These are phyloP conservation scores for Cubamyces lactineus DNA, from an alignment of 768 basidiomycete species.

Conservation along the genomic window DNA sequence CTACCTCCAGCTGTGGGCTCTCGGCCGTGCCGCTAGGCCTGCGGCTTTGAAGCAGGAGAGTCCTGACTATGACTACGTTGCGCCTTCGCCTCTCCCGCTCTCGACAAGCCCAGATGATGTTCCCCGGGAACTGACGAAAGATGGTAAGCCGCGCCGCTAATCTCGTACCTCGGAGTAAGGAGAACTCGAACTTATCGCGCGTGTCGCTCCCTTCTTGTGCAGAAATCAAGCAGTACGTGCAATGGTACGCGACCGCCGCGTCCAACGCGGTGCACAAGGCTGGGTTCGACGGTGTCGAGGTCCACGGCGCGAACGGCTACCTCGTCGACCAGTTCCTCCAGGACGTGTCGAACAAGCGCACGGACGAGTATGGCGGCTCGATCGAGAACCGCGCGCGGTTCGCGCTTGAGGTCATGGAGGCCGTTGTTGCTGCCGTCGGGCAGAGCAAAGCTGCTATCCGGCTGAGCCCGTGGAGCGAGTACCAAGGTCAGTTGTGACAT, in stretches of 20 bases:
- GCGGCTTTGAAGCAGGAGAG: constrained; percentile 42
- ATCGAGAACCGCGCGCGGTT: constrained; percentile 51
- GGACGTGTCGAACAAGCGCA: constrained; percentile 44
- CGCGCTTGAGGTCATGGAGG: constrained; percentile 44
- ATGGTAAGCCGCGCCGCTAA: constrained; percentile 15
- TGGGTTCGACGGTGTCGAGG: constrained; percentile 35
- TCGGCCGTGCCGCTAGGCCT: constrained; percentile 47
- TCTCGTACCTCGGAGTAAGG: no score
- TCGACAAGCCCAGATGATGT: constrained; percentile 8
- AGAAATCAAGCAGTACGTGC: constrained; percentile 44
- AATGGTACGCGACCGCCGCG: constrained; percentile 32
- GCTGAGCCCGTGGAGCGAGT: constrained; percentile 40
- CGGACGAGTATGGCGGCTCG: constrained; percentile 53
- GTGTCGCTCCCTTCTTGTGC: neutral
- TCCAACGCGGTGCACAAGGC: constrained; percentile 35
- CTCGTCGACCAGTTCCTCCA: constrained; percentile 47
- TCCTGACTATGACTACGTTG: constrained; percentile 23
- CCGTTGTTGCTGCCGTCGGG: constrained; percentile 44
- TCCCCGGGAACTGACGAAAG: constrained; percentile 32
- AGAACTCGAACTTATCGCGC: neutral
- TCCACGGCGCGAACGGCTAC: constrained; percentile 37
- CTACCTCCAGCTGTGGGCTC: constrained; percentile 59
- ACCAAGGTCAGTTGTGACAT: constrained; percentile 8
- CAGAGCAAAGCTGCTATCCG: constrained; percentile 43
- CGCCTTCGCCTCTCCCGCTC: constrained; percentile 31